Evolutionary conservation across 225 moss, liverwort and hornwort genomes (phyloP).

Genomic region (Pseudoscleropodium purum): DNA sequence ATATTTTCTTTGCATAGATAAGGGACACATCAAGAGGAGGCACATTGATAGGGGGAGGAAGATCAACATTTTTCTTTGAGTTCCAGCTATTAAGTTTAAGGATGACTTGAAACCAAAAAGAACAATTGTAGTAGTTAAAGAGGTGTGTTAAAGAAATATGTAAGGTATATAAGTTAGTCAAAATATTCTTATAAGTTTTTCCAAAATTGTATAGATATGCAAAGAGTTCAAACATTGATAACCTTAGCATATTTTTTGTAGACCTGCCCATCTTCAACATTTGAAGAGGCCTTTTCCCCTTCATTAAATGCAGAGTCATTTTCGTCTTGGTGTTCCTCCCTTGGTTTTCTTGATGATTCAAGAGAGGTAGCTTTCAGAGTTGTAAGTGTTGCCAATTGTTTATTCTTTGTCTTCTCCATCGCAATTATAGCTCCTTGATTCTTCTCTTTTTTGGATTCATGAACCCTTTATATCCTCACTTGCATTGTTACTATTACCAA

Average conservation of each 20-base stretch:
- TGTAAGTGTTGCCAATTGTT: conserved; percentile 49
- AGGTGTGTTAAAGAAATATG: background rate
- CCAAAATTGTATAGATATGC: background rate
- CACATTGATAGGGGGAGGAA: background rate
- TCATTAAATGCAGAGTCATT: background rate
- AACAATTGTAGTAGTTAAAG: background rate
- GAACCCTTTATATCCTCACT: background rate
- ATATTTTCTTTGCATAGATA: conserved; percentile 16
- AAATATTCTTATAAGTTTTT: background rate
- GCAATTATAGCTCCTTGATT: background rate
- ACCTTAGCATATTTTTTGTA: conserved; percentile 42
- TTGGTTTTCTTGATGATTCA: background rate
- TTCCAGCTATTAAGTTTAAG: conserved; percentile 36
- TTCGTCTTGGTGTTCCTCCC: conserved; percentile 1
- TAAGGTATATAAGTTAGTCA: background rate
- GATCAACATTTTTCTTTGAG: conserved; percentile 4
- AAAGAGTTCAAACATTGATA: background rate
- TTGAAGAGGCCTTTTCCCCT: conserved; percentile 17
- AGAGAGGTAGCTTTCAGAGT: conserved; percentile 23
- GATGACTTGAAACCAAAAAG: conserved; percentile 23
- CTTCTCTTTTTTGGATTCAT: background rate
- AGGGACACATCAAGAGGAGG: conserved; percentile 8
- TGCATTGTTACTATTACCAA: background rate
- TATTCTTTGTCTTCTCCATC: conserved; percentile 57
- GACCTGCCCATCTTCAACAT: conserved; percentile 17